A percentile compares a stretch with the other conserved stretches of the same genome.
These are phyloP conservation scores for Aureobasidium lini DNA, from an alignment of 2,329 filamentous ascomycete genomes.

Conservation along the genomic window DNA sequence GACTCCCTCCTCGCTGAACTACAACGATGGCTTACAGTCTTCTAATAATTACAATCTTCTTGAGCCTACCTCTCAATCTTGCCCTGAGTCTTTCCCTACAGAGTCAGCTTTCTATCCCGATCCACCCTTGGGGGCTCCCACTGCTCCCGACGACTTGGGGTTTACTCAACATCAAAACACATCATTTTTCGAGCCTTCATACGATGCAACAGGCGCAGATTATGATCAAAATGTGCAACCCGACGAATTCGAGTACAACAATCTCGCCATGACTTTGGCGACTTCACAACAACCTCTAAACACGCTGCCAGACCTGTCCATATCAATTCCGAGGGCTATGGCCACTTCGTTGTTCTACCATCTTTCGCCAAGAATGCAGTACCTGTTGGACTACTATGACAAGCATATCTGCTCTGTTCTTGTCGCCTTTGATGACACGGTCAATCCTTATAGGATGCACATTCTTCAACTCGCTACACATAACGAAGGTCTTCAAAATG, in stretches of 20 bases:
- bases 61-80: neutral
- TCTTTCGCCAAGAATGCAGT: slow-evolving; percentile 71
- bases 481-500: slow-evolving; percentile 82
- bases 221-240: slow-evolving; percentile 5
- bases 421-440: slow-evolving; percentile 79
- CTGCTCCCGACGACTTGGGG: neutral
- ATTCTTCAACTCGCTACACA: slow-evolving; percentile 69
- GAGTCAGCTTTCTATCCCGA: neutral
- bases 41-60: neutral
- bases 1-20: neutral
- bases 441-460: slow-evolving; percentile 79
- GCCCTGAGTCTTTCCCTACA: neutral
- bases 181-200: neutral
- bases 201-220: neutral
- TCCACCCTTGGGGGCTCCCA: neutral
- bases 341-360: slow-evolving; percentile 40
- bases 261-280: neutral
- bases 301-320: slow-evolving; percentile 1
- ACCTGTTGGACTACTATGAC: slow-evolving; percentile 88
- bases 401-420: slow-evolving; percentile 87
- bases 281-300: neutral
- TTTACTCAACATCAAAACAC: neutral
- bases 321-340: slow-evolving; percentile 24
- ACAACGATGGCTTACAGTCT: neutral
- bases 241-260: slow-evolving; percentile 7